Conservation (phyloP, 1,284 basidiomycete genomes). For the Rhodotorula sp. region DNA sequence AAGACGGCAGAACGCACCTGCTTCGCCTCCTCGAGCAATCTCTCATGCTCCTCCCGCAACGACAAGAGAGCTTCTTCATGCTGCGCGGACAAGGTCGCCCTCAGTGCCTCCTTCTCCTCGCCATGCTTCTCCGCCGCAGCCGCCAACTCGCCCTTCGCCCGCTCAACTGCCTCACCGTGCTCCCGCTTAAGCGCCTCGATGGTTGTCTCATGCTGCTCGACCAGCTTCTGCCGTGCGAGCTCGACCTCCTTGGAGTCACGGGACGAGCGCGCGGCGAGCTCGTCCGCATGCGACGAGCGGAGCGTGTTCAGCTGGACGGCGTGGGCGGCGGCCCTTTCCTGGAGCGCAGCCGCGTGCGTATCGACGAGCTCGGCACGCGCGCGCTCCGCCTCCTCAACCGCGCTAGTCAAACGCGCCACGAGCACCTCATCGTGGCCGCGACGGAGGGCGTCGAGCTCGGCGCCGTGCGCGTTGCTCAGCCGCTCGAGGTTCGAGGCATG, state of each 20-base stretch:
- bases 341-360: neutral
- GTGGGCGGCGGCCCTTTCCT: neutral
- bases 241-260: neutral
- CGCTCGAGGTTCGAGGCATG: too few species aligned
- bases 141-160: neutral
- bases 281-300: conserved; percentile 6
- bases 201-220: neutral
- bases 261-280: neutral
- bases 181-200: neutral
- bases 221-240: neutral
- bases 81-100: neutral
- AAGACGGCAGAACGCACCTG: neutral
- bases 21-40: neutral
- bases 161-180: neutral
- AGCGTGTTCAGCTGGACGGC: conserved; percentile 7
- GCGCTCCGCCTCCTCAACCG: neutral
- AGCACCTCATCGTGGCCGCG: neutral
- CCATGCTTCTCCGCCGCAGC: neutral
- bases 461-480: conserved; percentile 4
- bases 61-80: neutral
- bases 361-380: neutral
- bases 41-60: neutral
- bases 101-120: neutral
- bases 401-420: neutral
- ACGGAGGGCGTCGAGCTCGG: conserved; percentile 1